Percentiles rank a stretch among this genome's conserved stretches.
Evolutionary conservation across 495 filamentous ascomycete genomes (phyloP).

Genomic region (Pseudomonodictys pantanalensis): DNA sequence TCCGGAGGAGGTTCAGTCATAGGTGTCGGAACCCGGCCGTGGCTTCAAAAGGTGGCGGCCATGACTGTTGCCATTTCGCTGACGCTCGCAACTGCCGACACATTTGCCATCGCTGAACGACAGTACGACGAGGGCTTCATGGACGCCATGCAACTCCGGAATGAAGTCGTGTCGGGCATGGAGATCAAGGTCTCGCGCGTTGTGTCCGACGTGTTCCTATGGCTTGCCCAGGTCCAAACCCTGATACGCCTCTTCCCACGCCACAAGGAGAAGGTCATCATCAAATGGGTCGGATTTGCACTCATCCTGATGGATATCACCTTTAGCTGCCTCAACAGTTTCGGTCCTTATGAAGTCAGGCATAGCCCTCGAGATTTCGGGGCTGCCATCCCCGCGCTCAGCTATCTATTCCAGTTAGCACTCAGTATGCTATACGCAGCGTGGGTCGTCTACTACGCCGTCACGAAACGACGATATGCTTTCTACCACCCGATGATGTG

Average conservation of each 20-base stretch:
- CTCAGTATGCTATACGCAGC: constrained; percentile 87
- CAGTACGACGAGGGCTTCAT: constrained; percentile 73
- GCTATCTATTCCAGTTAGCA: constrained; percentile 89
- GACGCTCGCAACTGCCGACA: constrained; percentile 88
- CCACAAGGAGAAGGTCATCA: constrained; percentile 94
- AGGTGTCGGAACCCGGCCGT: constrained; percentile 86
- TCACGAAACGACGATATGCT: constrained; percentile 88
- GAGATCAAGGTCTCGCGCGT: constrained; percentile 86
- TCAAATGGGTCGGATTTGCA: constrained; percentile 96
- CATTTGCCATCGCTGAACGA: constrained; percentile 72
- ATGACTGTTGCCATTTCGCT: constrained; percentile 85
- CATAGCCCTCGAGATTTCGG: constrained; percentile 69
- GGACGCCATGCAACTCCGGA: constrained; percentile 69
- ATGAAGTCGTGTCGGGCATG: constrained; percentile 71
- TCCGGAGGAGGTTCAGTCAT: constrained; percentile 67
- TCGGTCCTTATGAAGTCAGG: constrained; percentile 55
- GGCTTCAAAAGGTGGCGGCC: constrained; percentile 93
- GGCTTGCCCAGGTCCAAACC: constrained; percentile 96
- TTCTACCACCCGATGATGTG: constrained; percentile 92
- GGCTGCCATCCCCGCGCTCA: constrained; percentile 87
- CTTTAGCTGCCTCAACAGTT: constrained; percentile 86
- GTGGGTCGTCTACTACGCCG: constrained; percentile 92
- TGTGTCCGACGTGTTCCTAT: constrained; percentile 91
- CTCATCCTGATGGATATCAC: constrained; percentile 86
- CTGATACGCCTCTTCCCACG: constrained; percentile 92